These are phyloP conservation scores for Olyra latifolia DNA, from an alignment of 176 grass and related monocot species.

Conservation along the genomic window DNA sequence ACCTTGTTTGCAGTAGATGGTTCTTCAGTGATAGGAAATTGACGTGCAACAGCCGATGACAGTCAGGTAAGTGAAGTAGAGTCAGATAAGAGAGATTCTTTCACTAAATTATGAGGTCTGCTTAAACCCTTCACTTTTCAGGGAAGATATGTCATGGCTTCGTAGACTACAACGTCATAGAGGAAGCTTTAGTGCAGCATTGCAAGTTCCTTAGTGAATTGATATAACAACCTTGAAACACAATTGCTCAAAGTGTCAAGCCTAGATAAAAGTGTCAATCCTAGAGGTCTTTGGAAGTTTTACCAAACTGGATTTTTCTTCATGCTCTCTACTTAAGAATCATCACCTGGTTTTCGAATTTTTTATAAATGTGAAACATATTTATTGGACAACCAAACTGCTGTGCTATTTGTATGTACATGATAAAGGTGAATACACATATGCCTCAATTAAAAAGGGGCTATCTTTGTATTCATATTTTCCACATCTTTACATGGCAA, in stretches of 20 bases:
- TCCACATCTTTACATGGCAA: conserved; percentile 42
- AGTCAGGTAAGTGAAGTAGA: conserved; percentile 88
- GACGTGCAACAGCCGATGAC: conserved; percentile 73
- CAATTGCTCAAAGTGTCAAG: conserved; percentile 62
- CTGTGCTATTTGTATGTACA: background rate
- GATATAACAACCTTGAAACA: conserved; percentile 66
- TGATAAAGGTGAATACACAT: conserved; percentile 10
- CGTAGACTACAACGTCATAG: conserved; percentile 86
- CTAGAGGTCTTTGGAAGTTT: conserved; percentile 49
- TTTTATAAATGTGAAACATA: no score
- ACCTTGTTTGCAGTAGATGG: conserved; percentile 67
- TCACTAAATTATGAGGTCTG: conserved; percentile 98
- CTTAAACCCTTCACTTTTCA: conserved; percentile 1
- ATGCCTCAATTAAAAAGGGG: background rate
- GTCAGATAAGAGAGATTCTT: conserved; percentile 88
- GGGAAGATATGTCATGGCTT: conserved; percentile 21
- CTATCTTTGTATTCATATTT: background rate
- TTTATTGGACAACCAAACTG: no score
- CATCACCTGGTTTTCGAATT: no score
- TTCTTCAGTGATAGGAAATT: conserved; percentile 45
- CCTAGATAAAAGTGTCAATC: conserved; percentile 65
- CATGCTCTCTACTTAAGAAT: no score
- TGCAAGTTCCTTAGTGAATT: conserved; percentile 91
- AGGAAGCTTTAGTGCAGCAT: conserved; percentile 88
- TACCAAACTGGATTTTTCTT: no score